Evolutionary conservation across 192 early-diverging fungal species (phyloP).

Genomic region (Thamnidium elegans): DNA sequence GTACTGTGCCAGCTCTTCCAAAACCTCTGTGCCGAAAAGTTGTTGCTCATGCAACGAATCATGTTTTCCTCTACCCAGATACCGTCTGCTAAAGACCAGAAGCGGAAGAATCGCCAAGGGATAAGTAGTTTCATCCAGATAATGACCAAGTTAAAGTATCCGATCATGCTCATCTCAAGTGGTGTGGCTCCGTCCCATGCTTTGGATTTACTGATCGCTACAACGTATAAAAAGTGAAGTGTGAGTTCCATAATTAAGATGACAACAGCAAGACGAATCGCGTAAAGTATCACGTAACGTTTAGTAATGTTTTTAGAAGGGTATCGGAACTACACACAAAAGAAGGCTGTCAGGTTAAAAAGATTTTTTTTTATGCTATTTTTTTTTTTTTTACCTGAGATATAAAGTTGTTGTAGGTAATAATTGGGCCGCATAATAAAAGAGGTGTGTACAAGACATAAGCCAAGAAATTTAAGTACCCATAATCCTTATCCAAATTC

Average conservation of each 20-base stretch:
- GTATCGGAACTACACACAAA: slow-evolving; percentile 50
- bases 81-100: slow-evolving; percentile 94
- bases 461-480: slow-evolving; percentile 68
- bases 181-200: slow-evolving; percentile 83
- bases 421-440: slow-evolving; percentile 91
- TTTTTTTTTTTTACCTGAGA: slow-evolving; percentile 56
- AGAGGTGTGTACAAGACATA: slow-evolving; percentile 88
- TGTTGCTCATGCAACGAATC: slow-evolving; percentile 94
- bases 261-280: slow-evolving; percentile 60
- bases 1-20: slow-evolving; percentile 97
- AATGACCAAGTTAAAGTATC: slow-evolving; percentile 83
- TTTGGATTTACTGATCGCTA: slow-evolving; percentile 83
- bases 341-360: too few species aligned
- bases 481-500: slow-evolving; percentile 59
- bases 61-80: slow-evolving; percentile 92
- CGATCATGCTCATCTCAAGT: slow-evolving; percentile 82
- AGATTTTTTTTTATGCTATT: neutral
- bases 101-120: slow-evolving; percentile 95
- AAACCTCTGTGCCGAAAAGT: slow-evolving; percentile 91
- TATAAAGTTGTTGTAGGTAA: slow-evolving; percentile 90
- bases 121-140: slow-evolving; percentile 96
- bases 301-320: slow-evolving; percentile 43
- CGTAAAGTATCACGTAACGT: slow-evolving; percentile 52
- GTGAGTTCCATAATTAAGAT: slow-evolving; percentile 84
- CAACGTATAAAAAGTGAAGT: slow-evolving; percentile 84